Base-by-base conservation (phyloP, 768 basidiomycete genomes). In the Trametopsis cervina region DNA sequence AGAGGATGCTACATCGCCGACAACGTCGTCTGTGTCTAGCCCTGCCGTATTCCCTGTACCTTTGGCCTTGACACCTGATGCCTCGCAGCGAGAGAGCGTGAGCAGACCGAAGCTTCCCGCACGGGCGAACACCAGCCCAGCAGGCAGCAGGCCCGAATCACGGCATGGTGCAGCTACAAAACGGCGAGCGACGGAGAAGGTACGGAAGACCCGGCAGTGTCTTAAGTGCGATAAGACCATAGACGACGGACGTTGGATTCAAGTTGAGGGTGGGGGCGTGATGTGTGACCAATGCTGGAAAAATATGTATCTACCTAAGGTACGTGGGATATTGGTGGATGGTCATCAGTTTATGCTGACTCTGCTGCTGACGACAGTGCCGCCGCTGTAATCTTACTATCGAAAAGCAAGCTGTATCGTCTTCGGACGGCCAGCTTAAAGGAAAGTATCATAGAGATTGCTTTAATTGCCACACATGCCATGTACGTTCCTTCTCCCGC, bases 221-320 rank as follows among this genome's bases (percentile, higher is more conserved):
- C 66, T 81, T 42, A 77, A 80, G 54, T 96, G 93, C 65, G 63
- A 71, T 46, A 74, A 74, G 62, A 66, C 57, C 53, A 84, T 95
- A 47, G 82, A 85, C 29, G 85, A 91, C 61, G 84, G 85, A 54
- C 70, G 86, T 56, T 94, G 83, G 90, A 85, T 89, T 51, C 75
- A 72, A 60, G 82, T 81, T 66, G 90, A 84, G 62, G 76, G 72
- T n/a, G 83, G 78, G 48, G 78, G 68, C 33, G 81, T 91, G 29
- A 66, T 96, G 57, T 96, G 94, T 64, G 94, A 93, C 60, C 68
- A 66, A 57, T 94, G 93, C 64, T 96, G 93, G 93, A 96, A 95
- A 73, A 82, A 87, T 59, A 86, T 94, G 83, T 96, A 95, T 69
- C 66, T 96, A 53, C 93, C 93, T 52, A 92, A 91, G 72, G 89